Evolutionary conservation across 2,329 filamentous ascomycete genomes (phyloP).

Genomic region (Trichophyton rubrum): DNA sequence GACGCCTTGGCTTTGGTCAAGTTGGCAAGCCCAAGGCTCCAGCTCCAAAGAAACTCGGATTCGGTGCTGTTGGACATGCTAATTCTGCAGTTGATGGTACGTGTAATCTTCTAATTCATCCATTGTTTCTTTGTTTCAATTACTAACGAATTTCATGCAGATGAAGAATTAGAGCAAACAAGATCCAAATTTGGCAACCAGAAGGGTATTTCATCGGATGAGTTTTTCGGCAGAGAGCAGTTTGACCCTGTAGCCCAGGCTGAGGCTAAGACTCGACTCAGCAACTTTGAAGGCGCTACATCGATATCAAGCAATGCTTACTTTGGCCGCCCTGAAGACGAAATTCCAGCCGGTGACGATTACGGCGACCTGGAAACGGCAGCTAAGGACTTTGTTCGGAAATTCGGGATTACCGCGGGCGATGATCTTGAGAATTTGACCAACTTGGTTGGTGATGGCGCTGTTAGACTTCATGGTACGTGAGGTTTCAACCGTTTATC

Average conservation of each 20-base stretch:
- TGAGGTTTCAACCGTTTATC: background rate
- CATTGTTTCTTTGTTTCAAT: conserved; percentile 10
- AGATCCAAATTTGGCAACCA: conserved; percentile 80
- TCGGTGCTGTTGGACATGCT: conserved; percentile 69
- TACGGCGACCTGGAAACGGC: conserved; percentile 88
- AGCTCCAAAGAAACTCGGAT: conserved; percentile 68
- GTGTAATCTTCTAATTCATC: conserved; percentile 13
- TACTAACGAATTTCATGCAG: conserved; percentile 21
- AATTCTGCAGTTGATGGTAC: conserved; percentile 58
- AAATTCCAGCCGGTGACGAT: conserved; percentile 53
- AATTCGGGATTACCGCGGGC: conserved; percentile 87
- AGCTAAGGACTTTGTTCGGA: conserved; percentile 89
- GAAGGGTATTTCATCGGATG: conserved; percentile 94
- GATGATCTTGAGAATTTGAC: conserved; percentile 90
- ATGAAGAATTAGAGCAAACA: conserved; percentile 70
- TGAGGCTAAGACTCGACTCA: conserved; percentile 76
- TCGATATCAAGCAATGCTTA: conserved; percentile 94
- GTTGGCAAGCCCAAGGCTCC: conserved; percentile 52
- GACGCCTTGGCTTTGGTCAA: conserved; percentile 77
- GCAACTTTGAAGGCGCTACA: conserved; percentile 84
- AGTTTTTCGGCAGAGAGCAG: conserved; percentile 87
- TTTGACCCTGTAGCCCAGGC: conserved; percentile 69
- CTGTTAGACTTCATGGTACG: conserved; percentile 62
- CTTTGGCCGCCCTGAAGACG: conserved; percentile 85
- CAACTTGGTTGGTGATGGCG: conserved; percentile 72